Evolutionary conservation across 2,329 filamentous ascomycete species (phyloP), one percentile per base, ranked within the genome.

Genomic region (Monosporascus cannonballus): DNA sequence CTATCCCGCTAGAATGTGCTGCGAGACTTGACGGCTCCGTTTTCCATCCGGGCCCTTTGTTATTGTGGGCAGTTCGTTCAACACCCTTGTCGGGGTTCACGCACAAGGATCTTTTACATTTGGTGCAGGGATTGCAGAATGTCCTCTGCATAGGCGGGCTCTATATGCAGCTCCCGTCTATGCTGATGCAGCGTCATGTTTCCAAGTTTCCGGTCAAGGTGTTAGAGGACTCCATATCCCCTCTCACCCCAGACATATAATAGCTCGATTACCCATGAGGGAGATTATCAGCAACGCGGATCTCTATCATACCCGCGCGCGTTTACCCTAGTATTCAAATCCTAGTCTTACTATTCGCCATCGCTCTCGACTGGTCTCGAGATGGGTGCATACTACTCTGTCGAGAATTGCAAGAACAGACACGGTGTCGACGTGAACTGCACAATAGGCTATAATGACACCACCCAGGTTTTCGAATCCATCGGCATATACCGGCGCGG

Each of bases 401-500:
- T 59, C 22, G n/a, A 36, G 4, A 36, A 57, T 5, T 64, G 61
- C 45, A 20, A 53, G 37, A 22, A 55, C 4, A 34, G 9, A 14
- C 9, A 34, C 1, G 30, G 30, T 14, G 30, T 34, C 30, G 30
- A 34, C 30, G 30, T 56, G 3, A 49, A 64, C 45, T 64, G 60
- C 38, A 18, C 30, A 20, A 47, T 58, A 18, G 51, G 39, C 9
- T 41, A 17, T 6, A 54, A 55, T 22, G 20, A 25, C 3, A 48
- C 51, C 6, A 22, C 50, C 3, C n/a, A 47, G 9, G 18, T 52
- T 6, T 55, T 53, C 42, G 52, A 54, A 17, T 52, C 37, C 17
- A 55, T 59, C 37, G 57, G 60, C 6, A 75, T 74, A 56, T 75
- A 72, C 17, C 56, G 54, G 7, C 57, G 52, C 25, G 60, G 60